Percentiles rank a stretch among this genome's conserved stretches.
These are phyloP conservation scores for Somion occarium DNA, from an alignment of 1,284 basidiomycete species.

Conservation along the genomic window DNA sequence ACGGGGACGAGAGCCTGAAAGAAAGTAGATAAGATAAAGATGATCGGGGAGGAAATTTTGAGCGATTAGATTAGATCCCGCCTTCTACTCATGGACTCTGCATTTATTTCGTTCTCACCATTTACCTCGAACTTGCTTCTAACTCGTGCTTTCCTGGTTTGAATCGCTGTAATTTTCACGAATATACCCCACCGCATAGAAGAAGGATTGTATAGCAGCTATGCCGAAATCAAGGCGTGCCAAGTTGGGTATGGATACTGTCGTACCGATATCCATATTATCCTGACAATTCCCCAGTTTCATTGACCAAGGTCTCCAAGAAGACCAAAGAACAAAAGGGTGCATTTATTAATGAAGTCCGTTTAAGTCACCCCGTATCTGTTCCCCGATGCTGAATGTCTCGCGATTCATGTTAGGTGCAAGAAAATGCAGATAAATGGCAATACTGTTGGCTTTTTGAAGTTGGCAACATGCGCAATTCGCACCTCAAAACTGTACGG, in stretches of 20 bases:
- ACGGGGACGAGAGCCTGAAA: neutral
- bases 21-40: slow-evolving; percentile 8
- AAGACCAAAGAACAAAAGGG: slow-evolving; percentile 85
- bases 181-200: too few species aligned
- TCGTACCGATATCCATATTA: neutral
- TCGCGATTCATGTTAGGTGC: slow-evolving; percentile 44
- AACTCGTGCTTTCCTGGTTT: neutral
- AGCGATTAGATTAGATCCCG: slow-evolving; percentile 22
- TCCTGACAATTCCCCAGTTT: slow-evolving; percentile 41
- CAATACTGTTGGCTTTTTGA: slow-evolving; percentile 94
- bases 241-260: slow-evolving; percentile 55
- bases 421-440: slow-evolving; percentile 80
- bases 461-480: slow-evolving; percentile 93
- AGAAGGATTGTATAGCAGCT: slow-evolving; percentile 16
- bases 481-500: slow-evolving; percentile 91
- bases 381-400: neutral
- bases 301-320: slow-evolving; percentile 74
- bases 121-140: neutral
- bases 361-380: slow-evolving; percentile 17
- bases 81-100: slow-evolving; percentile 3
- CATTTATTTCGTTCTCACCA: slow-evolving; percentile 11
- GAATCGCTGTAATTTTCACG: too few species aligned
- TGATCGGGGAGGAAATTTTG: slow-evolving; percentile 5
- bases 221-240: slow-evolving; percentile 90
- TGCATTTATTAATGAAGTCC: slow-evolving; percentile 77